These are phyloP conservation scores for Fraxinus floribunda DNA, from an alignment of 305 asterid species.

Conservation along the genomic window DNA sequence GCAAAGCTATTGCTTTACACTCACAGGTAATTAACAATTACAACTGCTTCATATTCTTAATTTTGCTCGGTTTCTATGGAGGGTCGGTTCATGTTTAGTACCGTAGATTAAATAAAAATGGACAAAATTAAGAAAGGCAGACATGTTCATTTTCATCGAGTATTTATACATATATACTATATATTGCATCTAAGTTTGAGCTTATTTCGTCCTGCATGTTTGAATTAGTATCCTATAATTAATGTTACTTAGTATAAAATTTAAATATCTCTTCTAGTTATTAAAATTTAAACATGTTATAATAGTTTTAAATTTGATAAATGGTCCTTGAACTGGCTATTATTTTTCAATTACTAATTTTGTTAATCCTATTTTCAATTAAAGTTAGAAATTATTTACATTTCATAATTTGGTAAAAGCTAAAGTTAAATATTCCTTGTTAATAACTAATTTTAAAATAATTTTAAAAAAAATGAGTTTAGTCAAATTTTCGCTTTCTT, in stretches of 20 bases:
- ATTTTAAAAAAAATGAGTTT: no score
- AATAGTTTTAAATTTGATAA: background rate
- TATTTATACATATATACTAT: background rate
- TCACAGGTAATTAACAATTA: constrained; percentile 57
- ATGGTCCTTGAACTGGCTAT: background rate
- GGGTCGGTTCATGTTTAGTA: background rate
- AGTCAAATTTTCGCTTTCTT: no score
- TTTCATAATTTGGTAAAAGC: background rate
- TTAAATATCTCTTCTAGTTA: background rate
- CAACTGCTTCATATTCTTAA: no score
- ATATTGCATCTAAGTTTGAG: background rate
- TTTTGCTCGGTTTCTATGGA: no score
- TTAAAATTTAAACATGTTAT: no score
- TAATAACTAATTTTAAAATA: no score
- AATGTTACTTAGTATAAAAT: background rate
- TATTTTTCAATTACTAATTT: background rate
- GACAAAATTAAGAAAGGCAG: background rate
- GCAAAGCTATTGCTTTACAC: constrained; percentile 92
- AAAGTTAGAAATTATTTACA: background rate
- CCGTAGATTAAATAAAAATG: background rate
- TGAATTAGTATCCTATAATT: background rate
- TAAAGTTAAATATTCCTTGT: background rate
- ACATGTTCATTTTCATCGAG: background rate
- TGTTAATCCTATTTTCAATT: background rate
- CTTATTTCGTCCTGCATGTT: background rate